Conservation (phyloP, 2,329 filamentous ascomycete genomes). For the Hypocreales sp. region DNA sequence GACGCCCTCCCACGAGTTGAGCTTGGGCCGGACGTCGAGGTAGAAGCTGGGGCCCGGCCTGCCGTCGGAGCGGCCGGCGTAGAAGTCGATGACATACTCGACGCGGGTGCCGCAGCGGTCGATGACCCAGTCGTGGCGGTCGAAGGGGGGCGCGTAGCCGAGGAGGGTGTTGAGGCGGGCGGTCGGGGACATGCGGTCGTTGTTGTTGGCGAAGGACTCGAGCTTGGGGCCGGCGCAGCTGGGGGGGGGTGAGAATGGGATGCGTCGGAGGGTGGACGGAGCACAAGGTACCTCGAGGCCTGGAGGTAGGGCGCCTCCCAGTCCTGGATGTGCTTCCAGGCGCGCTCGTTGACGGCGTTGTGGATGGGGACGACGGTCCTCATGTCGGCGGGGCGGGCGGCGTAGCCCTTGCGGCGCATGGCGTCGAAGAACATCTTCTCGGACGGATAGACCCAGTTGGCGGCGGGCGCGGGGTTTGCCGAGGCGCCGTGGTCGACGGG, state of each 20-base stretch:
- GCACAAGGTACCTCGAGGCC: slow-evolving; percentile 32
- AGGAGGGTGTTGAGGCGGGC: slow-evolving; percentile 70
- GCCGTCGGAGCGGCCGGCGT: slow-evolving; percentile 48
- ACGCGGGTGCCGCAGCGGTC: slow-evolving; percentile 75
- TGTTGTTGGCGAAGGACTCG: slow-evolving; percentile 67
- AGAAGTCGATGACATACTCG: slow-evolving; percentile 98
- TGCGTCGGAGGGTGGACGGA: neutral
- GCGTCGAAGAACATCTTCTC: slow-evolving; percentile 98
- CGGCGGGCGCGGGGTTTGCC: slow-evolving; percentile 53
- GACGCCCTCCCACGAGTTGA: slow-evolving; percentile 52
- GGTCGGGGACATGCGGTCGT: slow-evolving; percentile 56
- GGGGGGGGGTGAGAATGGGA: neutral
- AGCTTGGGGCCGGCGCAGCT: slow-evolving; percentile 62
- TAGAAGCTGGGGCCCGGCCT: slow-evolving; percentile 41
- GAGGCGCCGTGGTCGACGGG: slow-evolving; percentile 24
- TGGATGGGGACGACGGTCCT: slow-evolving; percentile 89
- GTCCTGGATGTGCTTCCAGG: slow-evolving; percentile 78
- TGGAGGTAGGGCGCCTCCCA: slow-evolving; percentile 65
- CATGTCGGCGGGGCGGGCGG: slow-evolving; percentile 60
- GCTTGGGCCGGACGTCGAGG: slow-evolving; percentile 51
- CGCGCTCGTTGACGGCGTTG: slow-evolving; percentile 94
- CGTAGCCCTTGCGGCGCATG: slow-evolving; percentile 80
- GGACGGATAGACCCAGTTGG: slow-evolving; percentile 95
- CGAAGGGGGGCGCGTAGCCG: slow-evolving; percentile 86
- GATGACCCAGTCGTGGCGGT: slow-evolving; percentile 93